Conservation (phyloP, 805 yeast genomes). For the Wickerhamomyces queroliae region DNA sequence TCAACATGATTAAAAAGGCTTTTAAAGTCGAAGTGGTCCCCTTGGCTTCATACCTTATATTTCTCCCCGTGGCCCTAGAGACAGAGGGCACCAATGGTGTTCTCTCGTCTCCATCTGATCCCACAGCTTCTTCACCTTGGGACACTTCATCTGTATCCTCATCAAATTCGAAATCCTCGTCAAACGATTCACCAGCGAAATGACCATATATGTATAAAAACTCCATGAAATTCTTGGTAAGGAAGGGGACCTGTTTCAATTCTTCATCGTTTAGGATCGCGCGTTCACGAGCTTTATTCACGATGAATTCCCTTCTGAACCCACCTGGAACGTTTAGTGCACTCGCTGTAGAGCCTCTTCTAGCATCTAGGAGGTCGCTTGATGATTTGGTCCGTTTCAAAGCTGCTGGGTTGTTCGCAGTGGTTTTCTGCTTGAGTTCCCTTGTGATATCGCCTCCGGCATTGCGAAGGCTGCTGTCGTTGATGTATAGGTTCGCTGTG, state of each 20-base stretch:
- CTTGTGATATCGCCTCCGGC: conserved; percentile 23
- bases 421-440: conserved; percentile 8
- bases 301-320: conserved; percentile 64
- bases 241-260: conserved; percentile 35
- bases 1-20: conserved; percentile 64
- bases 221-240: conserved; percentile 71
- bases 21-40: conserved; percentile 72
- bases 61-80: conserved; percentile 4
- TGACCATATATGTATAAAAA: conserved; percentile 77
- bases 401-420: conserved; percentile 1
- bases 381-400: conserved; percentile 16
- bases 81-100: conserved; percentile 21
- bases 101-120: conserved; percentile 24
- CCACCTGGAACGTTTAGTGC: conserved; percentile 78
- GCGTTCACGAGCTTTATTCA: conserved; percentile 27
- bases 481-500: conserved; percentile 11
- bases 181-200: conserved; percentile 80
- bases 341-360: conserved; percentile 63
- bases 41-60: conserved; percentile 24
- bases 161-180: conserved; percentile 50
- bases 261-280: conserved; percentile 20
- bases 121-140: conserved; percentile 12
- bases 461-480: conserved; percentile 9
- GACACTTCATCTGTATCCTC: conserved; percentile 36
- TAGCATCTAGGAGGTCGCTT: conserved; percentile 19